phyloP scores from a whole-genome alignment of 306 rosid species.

The Glycine soja region DNA sequence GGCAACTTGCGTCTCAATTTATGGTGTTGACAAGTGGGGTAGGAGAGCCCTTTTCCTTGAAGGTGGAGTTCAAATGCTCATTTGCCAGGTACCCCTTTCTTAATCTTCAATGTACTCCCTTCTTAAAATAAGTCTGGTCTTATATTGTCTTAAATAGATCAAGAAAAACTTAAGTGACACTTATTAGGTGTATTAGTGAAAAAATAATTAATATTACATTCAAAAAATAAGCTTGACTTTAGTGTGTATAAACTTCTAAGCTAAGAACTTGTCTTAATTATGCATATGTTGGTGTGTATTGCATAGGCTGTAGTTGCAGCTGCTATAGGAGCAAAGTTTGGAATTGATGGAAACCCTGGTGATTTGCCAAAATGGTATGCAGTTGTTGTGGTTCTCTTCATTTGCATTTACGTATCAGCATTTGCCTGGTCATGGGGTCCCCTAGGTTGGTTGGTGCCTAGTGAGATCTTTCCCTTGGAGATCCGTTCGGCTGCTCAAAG shows the following conservation, averaged over 20 bases:
- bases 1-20: conserved; percentile 80
- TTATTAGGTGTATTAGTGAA: too few relatives aligned
- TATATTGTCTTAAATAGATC: too few relatives aligned
- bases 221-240: too few relatives aligned
- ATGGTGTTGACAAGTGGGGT: conserved; percentile 93
- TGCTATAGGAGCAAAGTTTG: conserved; percentile 82
- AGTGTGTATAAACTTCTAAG: too few relatives aligned
- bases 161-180: too few relatives aligned
- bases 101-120: not conserved
- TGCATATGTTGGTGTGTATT: not conserved
- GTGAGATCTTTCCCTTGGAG: conserved; percentile 93
- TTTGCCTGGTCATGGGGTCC: conserved; percentile 99
- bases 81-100: conserved; percentile 72
- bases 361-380: conserved; percentile 90
- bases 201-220: too few relatives aligned
- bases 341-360: conserved; percentile 71
- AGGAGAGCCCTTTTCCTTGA: conserved; percentile 83
- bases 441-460: conserved; percentile 92
- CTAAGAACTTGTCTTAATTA: too few relatives aligned
- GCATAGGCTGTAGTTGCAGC: conserved; percentile 64
- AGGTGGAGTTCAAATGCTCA: conserved; percentile 85
- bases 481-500: conserved; percentile 95
- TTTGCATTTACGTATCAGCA: conserved; percentile 84
- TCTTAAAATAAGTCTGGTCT: too few relatives aligned
- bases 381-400: conserved; percentile 82